Base-by-base conservation (phyloP, 306 rosid species). In the Cicer cuneatum region DNA sequence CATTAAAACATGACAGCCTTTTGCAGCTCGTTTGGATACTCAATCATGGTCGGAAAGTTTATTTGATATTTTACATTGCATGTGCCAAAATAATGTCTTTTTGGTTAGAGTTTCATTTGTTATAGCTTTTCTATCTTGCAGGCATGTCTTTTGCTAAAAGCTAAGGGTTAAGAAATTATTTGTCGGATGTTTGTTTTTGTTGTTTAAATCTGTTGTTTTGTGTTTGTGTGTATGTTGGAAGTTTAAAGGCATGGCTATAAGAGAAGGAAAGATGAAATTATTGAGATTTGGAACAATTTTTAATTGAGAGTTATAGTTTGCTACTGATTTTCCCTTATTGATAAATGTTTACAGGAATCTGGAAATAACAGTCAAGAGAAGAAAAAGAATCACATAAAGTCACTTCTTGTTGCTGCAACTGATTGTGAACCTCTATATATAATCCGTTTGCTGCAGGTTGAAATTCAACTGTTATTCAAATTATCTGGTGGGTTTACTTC, bases 291-390 rank as follows among this genome's bases (percentile, higher is more conserved):
- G 61, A 46, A 16, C 21, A 2, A 18, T 12, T 59, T 43, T 53
- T 37, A n/a, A 45, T 43, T 35, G 46, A 63, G 66, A 52, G 67
- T 43, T 51, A 67, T 56, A 47, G 40, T 16, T 48, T 73, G 42
- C 71, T 80, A 8, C 61, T 72, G 49, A 43, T 61, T 76, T 48
- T 7, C 53, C 16, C 58, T 53, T 7, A 54, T 57, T 48, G 69
- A 70, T 69, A 65, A 80, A 86, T 69, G 9, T 77, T 61, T 46
- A 5, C 78, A 92, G 99, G 99, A 92, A 88, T 87, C 97, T 83
- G 97, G 99, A 68, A 92, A 87, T 85, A 96, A 90, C 63, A 92
- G 99, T 81, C 97, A 86, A 78, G 95, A 94, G 83, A 94, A 89
- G 88, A 89, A 94, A 87, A 94, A 88, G 80, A 88, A 87, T 82